Base-by-base conservation (phyloP, 148 eudicot species). In the Rhododendron mucronatum region DNA sequence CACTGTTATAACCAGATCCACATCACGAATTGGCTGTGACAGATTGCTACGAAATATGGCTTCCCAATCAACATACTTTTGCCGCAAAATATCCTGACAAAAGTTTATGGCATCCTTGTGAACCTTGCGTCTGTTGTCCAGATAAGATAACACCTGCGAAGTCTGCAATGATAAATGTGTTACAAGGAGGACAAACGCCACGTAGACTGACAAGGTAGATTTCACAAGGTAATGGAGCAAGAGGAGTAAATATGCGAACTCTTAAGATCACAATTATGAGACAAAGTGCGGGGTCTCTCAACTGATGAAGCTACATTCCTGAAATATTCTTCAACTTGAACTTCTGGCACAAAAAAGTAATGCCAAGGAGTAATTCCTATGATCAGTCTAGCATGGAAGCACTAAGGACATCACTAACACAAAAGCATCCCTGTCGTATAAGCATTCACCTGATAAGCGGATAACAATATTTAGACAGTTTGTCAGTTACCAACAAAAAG, bases 1-100 rank as follows among this genome's bases (percentile, higher is more conserved):
- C 65, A 96, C 78, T 1, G 97, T 91, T 71, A 96, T 88, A 82
- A 96, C 99, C 83, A 97, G 89, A 91, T 97, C 98, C 71, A 93
- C 96, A 80, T 91, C 91, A 50, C 76, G 94, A 82, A 95, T 95
- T 35, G 98, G 96, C 65, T 90, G 86, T 78, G 94, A 90, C 45
- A 97, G 85, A 63, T 89, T 86, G 48, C 88, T 87, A 69, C 95
- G 93, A 37, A 87, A 91, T 74, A 90, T 39, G 63, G 95, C 85
- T 88, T 92, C 88, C 91, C 93, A 97, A 26, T 92, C 95, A 73
- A 97, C 90, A 65, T 74, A 82, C 86, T 95, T 97, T 82, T 90
- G 90, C 86, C 48, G 91, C 86, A 97, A 86, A 85, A 94, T 90
- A 87, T 95, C 93, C 89, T 93, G 92, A 86, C 98, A 95, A 85